phyloP scores from a whole-genome alignment of 2,329 filamentous ascomycete genomes.

The Exserohilum rostratum region DNA sequence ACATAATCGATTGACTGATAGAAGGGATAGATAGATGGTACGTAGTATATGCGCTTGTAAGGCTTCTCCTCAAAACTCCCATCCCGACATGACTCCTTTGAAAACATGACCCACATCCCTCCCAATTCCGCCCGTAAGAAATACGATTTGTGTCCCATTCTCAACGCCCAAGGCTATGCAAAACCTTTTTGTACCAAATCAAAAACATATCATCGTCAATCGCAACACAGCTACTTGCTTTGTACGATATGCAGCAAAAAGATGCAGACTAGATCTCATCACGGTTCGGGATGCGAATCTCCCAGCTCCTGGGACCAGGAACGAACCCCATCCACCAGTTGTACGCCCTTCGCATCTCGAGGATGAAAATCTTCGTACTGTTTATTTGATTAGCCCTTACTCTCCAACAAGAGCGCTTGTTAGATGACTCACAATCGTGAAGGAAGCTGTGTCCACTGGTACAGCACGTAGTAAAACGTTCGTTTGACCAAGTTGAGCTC shows the following conservation, averaged over 20 bases:
- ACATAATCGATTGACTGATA: no score
- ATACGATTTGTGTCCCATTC: neutral
- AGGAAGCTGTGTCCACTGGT: slow-evolving; percentile 73
- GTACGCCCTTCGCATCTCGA: slow-evolving; percentile 63
- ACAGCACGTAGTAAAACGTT: slow-evolving; percentile 70
- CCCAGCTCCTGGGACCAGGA: slow-evolving; percentile 63
- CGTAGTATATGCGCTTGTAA: no score
- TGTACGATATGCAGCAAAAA: neutral
- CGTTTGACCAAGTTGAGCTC: slow-evolving; percentile 70
- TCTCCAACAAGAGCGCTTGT: neutral
- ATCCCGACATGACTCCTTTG: no score
- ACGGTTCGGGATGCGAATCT: slow-evolving; percentile 47
- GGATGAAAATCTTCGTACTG: slow-evolving; percentile 59
- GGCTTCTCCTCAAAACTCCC: no score
- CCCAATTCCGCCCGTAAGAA: neutral
- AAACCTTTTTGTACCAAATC: neutral
- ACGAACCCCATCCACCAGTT: slow-evolving; percentile 69
- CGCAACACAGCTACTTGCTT: no score
- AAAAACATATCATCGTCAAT: neutral
- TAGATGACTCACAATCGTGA: slow-evolving; percentile 67
- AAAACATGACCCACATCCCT: no score
- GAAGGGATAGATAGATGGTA: no score
- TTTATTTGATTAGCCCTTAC: slow-evolving; percentile 8
- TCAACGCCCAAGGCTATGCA: neutral
- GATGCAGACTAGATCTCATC: slow-evolving; percentile 38